These are phyloP conservation scores for Lotus japonicus DNA, from an alignment of 306 rosid species.

Conservation along the genomic window DNA sequence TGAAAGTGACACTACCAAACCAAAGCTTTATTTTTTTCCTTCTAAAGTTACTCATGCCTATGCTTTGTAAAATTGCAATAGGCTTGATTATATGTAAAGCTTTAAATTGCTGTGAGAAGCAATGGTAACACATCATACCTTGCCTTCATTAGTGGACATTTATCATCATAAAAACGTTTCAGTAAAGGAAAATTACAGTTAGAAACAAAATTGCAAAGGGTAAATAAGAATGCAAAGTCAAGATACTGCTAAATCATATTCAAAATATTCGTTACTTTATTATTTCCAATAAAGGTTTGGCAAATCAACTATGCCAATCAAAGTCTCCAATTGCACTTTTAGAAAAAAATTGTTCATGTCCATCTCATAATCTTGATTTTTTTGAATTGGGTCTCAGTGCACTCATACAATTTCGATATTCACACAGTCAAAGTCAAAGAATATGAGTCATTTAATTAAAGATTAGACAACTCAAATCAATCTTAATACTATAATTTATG, in stretches of 20 bases:
- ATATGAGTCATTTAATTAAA: no score
- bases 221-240: neutral
- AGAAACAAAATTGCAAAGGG: neutral
- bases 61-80: neutral
- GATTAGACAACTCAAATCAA: no score
- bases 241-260: conserved; percentile 9
- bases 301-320: conserved; percentile 16
- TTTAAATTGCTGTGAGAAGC: neutral
- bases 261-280: conserved; percentile 10
- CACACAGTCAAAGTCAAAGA: no score
- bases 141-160: neutral
- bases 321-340: conserved; percentile 8
- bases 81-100: neutral
- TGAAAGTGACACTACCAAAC: conserved; percentile 15
- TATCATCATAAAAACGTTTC: neutral
- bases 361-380: neutral
- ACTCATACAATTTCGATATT: no score
- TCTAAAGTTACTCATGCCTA: conserved; percentile 11
- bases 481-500: no score
- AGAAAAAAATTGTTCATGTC: conserved; percentile 15
- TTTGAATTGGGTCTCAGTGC: no score
- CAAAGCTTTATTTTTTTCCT: neutral
- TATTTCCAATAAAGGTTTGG: conserved; percentile 7
- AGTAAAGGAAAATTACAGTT: neutral
- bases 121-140: neutral